A percentile compares a stretch with the other conserved stretches of the same genome.
Evolutionary conservation across 305 asterid genomes (phyloP).

Genomic region (Plantago coronopus): DNA sequence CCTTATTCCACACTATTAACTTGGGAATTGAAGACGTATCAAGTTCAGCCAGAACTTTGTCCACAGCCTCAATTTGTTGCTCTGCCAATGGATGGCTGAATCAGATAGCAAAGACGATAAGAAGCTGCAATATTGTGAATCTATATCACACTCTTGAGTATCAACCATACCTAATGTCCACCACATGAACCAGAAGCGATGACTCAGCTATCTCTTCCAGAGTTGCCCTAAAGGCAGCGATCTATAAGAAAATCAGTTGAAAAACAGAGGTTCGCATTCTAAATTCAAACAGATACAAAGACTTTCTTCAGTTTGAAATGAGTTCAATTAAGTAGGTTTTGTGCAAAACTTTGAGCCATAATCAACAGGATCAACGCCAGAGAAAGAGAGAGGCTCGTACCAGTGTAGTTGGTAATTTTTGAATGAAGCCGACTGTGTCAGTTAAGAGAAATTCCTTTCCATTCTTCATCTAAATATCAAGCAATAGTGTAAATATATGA

Average conservation of each 20-base stretch:
- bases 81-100: conserved; percentile 89
- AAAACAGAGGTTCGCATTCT: conserved; percentile 11
- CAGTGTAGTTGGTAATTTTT: conserved; percentile 86
- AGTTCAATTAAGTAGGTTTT: conserved; percentile 7
- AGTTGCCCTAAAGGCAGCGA: conserved; percentile 97
- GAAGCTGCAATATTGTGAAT: conserved; percentile 24
- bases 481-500: neutral
- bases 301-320: neutral
- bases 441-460: conserved; percentile 93
- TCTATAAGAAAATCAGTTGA: conserved; percentile 39
- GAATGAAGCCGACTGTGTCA: conserved; percentile 97
- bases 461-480: conserved; percentile 56
- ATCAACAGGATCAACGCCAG: conserved; percentile 2
- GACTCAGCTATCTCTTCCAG: conserved; percentile 90
- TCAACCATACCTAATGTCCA: conserved; percentile 69
- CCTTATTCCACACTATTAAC: conserved; percentile 94
- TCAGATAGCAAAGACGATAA: conserved; percentile 32
- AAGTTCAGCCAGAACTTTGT: conserved; percentile 83
- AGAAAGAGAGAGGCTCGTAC: conserved; percentile 34
- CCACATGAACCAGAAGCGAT: conserved; percentile 88
- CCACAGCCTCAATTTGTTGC: conserved; percentile 85
- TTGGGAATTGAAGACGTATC: conserved; percentile 69
- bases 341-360: conserved; percentile 1
- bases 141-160: conserved; percentile 11
- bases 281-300: conserved; percentile 6